Evolutionary conservation across 495 filamentous ascomycete species (phyloP).

Genomic region (Annulohypoxylon bovei): DNA sequence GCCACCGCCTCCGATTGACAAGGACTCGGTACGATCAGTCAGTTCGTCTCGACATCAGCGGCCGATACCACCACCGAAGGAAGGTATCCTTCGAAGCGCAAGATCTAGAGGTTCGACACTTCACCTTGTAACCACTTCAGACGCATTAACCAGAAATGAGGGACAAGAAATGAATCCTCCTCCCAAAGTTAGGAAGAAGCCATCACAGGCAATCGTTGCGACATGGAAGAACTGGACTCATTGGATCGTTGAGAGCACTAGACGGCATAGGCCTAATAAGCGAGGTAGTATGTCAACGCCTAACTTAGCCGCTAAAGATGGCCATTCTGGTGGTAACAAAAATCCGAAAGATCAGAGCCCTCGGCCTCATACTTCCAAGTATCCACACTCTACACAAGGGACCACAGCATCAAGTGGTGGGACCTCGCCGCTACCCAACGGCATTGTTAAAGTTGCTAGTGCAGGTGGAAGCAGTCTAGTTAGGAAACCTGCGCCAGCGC

Average conservation of each 20-base stretch:
- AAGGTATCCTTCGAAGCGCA: constrained; percentile 67
- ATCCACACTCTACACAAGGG: constrained; percentile 44
- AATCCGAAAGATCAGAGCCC: constrained; percentile 58
- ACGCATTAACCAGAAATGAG: constrained; percentile 48
- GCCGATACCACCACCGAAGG: constrained; percentile 88
- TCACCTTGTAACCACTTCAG: constrained; percentile 75
- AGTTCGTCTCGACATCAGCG: constrained; percentile 73
- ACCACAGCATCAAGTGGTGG: constrained; percentile 17
- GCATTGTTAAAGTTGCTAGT: constrained; percentile 15
- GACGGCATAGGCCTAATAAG: constrained; percentile 54
- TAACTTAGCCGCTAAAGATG: constrained; percentile 59
- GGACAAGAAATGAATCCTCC: constrained; percentile 40
- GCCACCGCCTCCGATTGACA: constrained; percentile 77
- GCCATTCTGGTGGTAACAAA: constrained; percentile 47
- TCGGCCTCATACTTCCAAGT: constrained; percentile 65
- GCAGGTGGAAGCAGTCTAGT: constrained; percentile 16
- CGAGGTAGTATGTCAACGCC: constrained; percentile 65
- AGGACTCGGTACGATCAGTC: constrained; percentile 75
- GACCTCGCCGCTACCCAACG: constrained; percentile 42
- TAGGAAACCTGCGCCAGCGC: constrained; percentile 38
- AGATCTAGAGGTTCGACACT: constrained; percentile 79
- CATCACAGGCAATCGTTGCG: constrained; percentile 64
- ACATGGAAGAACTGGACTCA: constrained; percentile 77
- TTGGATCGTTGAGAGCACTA: constrained; percentile 62
- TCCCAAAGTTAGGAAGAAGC: constrained; percentile 58